Base-by-base conservation (phyloP, 176 grass and related monocot genomes). In the Paspalum vaginatum region DNA sequence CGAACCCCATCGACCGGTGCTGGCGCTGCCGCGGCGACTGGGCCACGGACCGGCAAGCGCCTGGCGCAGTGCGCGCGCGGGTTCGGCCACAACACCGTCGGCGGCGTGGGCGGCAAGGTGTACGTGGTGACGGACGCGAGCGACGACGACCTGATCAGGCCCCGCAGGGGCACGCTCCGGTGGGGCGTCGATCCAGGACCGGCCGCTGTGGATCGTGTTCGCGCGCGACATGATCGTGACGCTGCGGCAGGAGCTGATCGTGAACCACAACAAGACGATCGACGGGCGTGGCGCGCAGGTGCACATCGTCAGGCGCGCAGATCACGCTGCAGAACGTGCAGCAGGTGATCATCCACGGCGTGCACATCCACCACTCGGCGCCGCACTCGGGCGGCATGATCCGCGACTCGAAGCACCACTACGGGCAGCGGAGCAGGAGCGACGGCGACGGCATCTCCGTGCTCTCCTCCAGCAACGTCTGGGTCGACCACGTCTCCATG, bases 401-500 rank as follows among this genome's bases (percentile, higher is more conserved):
- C 83, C 59, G 94, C 0, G 91, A 89, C 87, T 90, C 94, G 0
- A 55, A 79, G 71, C 54, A 6, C 2, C 94, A 97, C 51, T 76
- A 22, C 40, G 94, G 94, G 1, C 4, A 24, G 0, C 83, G 94
- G 40, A 84, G 77, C 3, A 13, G 8, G 0, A 97, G 87, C 78
- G 94, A 97, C 65, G 94, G 94, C 26, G 94, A 97, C 61, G 94
- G 94, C 63, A 68, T 97, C 27, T 91, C 89, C 20, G 49, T 97
- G 47, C 62, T 90, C 8, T 24, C 79, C 0, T 82, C 94, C 4
- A 88, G 78, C 83, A 84, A 92, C 67, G 9, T 97, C 12, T 97
- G 89, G 94, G 85, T 97, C 74, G 94, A 97, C 75, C 91, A 97
- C 26, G 79, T 94, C 4, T 97, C 94, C 27, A 90, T 94, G 91